Conservation (phyloP, 2,329 filamentous ascomycete species). For the Aplosporella prunicola region DNA sequence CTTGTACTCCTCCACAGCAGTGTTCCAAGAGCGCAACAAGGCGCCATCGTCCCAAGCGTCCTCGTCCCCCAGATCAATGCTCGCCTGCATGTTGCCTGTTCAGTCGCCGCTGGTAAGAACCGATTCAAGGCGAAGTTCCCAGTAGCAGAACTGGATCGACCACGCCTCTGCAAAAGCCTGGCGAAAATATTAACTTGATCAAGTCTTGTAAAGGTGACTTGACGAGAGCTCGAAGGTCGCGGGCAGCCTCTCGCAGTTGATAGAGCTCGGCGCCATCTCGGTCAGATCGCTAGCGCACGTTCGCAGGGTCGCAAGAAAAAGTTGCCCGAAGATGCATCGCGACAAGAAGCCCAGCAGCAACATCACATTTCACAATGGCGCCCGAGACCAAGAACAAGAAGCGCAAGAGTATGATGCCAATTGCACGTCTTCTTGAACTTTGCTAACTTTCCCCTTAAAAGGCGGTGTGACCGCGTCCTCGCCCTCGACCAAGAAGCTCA, state of each 20-base stretch:
- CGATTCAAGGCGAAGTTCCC: too few species aligned
- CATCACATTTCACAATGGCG: constrained; percentile 37
- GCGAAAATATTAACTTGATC: too few species aligned
- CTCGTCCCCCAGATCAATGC: constrained; percentile 5
- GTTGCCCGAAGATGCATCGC: constrained; percentile 13
- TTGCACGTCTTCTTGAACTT: constrained; percentile 9
- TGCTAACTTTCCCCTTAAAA: constrained; percentile 16
- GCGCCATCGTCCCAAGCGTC: constrained; percentile 29
- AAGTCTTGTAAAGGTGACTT: too few species aligned
- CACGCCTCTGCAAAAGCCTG: too few species aligned
- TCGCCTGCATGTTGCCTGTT: background rate
- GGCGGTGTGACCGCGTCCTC: constrained; percentile 25
- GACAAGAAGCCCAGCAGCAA: constrained; percentile 9
- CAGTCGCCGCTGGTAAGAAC: too few species aligned
- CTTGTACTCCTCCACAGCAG: constrained; percentile 28
- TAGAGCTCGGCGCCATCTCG: constrained; percentile 7
- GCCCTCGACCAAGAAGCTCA: constrained; percentile 30
- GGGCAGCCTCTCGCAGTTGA: too few species aligned
- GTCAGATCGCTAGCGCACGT: background rate
- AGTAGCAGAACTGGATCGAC: too few species aligned
- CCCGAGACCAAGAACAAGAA: constrained; percentile 46
- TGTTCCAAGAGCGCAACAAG: constrained; percentile 26
- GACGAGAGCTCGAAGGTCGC: too few species aligned
- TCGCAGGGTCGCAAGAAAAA: constrained; percentile 17
- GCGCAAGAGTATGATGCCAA: constrained; percentile 39